Percentiles rank a stretch among this genome's conserved stretches.
These are phyloP conservation scores for Globisporangium spinosum DNA, from an alignment of 352 stramenopile genomes.

Conservation along the genomic window DNA sequence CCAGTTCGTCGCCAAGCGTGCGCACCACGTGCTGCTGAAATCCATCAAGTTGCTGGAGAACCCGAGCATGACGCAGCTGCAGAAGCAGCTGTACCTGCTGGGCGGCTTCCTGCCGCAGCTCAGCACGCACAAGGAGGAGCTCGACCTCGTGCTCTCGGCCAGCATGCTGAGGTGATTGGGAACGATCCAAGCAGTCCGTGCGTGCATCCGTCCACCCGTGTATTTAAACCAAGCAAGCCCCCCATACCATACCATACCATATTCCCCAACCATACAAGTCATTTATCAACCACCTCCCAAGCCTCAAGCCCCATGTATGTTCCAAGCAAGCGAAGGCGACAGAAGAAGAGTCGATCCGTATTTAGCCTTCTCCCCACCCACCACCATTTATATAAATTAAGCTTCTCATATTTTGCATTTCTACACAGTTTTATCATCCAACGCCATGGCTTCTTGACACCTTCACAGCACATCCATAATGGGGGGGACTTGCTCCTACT, in stretches of 20 bases:
- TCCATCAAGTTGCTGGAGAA: constrained; percentile 79
- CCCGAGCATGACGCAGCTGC: constrained; percentile 65
- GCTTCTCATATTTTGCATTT: no score
- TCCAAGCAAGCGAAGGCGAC: background rate
- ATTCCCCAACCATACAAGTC: background rate
- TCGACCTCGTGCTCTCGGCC: constrained; percentile 72
- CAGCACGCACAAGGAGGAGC: constrained; percentile 46
- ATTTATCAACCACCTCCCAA: constrained; percentile 4
- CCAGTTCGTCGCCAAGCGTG: constrained; percentile 53
- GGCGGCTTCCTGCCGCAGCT: constrained; percentile 63
- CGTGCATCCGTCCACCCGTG: background rate
- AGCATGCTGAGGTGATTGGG: constrained; percentile 55
- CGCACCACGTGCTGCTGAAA: constrained; percentile 55
- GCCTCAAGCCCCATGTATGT: background rate
- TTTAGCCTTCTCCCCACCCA: no score
- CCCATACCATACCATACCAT: constrained; percentile 19
- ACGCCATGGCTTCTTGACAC: no score
- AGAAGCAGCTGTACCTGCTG: constrained; percentile 66
- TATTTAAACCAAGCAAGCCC: background rate
- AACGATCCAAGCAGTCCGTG: no score
- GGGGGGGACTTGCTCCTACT: no score
- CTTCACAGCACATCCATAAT: no score
- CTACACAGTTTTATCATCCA: no score
- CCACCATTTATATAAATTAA: no score
- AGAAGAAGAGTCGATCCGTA: background rate